Percentiles rank a stretch among this genome's conserved stretches.
Conservation (phyloP, 164 flowering plant species). For the Magnolia changhungtana region DNA sequence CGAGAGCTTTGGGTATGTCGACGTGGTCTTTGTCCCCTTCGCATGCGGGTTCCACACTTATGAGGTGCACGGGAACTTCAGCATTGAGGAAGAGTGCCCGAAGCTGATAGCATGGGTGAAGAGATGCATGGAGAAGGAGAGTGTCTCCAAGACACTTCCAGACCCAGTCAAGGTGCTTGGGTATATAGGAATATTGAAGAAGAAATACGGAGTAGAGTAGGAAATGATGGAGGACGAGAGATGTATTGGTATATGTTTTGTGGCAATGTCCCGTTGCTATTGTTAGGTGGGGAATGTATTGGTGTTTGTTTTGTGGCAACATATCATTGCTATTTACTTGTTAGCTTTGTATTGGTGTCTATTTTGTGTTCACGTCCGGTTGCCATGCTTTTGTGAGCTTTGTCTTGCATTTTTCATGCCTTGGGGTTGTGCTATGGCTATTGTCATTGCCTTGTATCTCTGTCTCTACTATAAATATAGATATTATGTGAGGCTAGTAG, state of each 20-base stretch:
- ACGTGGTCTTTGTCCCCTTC: slow-evolving; percentile 3
- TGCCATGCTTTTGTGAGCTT: too few relatives aligned
- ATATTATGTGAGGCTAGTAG: too few relatives aligned
- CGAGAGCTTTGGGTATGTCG: slow-evolving; percentile 9
- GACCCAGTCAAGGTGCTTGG: slow-evolving; percentile 8
- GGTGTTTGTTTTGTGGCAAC: too few relatives aligned
- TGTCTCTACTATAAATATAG: too few relatives aligned
- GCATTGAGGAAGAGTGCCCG: slow-evolving; percentile 9
- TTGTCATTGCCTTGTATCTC: too few relatives aligned
- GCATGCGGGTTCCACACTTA: background rate
- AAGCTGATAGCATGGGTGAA: slow-evolving; percentile 12
- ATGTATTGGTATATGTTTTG: background rate
- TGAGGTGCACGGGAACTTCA: slow-evolving; percentile 10
- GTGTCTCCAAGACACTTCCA: slow-evolving; percentile 9
- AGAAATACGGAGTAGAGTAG: slow-evolving; percentile 8
- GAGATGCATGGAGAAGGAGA: slow-evolving; percentile 17
- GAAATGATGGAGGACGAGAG: background rate
- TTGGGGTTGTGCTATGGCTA: too few relatives aligned
- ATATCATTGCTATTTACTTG: too few relatives aligned
- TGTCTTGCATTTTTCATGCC: too few relatives aligned
- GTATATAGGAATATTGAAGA: background rate
- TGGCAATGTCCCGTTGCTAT: background rate
- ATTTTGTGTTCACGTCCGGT: too few relatives aligned
- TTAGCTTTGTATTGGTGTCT: too few relatives aligned
- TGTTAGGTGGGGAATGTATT: too few relatives aligned